Base-by-base conservation (phyloP, 2,329 filamentous ascomycete species). In the Epichloe amarillans region DNA sequence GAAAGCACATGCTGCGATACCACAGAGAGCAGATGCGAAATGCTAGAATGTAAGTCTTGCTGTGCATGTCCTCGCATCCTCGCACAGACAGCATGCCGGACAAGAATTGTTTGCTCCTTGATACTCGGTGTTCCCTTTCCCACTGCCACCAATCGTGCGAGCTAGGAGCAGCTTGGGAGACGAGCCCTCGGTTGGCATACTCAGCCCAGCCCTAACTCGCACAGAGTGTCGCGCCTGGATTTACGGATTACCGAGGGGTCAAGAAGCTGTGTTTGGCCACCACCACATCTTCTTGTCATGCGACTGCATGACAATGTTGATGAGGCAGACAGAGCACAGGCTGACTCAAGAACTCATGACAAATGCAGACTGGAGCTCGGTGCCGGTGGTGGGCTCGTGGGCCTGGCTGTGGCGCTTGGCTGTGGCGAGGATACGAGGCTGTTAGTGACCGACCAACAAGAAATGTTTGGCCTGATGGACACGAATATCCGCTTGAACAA, bases 351-450 rank as follows among this genome's bases (percentile, higher is more conserved):
- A 44, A 48, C 42, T 54, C 37, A 5, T 49, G 50, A 48, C 43
- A 52, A 42, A 49, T 52, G 54, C 61, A 95, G 88, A 70, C 73
- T 97, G 61, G 93, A 97, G 69, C 76, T 98, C 41, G 93, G 93
- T 51, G 88, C 91, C 53, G 93, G 93, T 52, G 88, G 90, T 51
- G 93, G 93, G 19, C 77, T 97, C 47, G 88, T 95, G 47, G 90
- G 81, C 47, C 70, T 84, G 53, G 79, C 75, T 12, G 73, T 83
- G 35, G 79, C 79, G 30, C 68, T 73, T 35, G 78, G 75, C 45
- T 81, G 75, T 65, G 64, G 71, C 49, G 66, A 81, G 49, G 71
- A 59, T 50, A 62, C 41, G 73, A 76, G n/a, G 66, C 51, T 96
- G 53, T 77, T 84, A 61, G 80, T 97, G 62, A 96, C 91, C 3